Conservation (phyloP, 2,329 filamentous ascomycete species). For the Aspergillus fijiensis region DNA sequence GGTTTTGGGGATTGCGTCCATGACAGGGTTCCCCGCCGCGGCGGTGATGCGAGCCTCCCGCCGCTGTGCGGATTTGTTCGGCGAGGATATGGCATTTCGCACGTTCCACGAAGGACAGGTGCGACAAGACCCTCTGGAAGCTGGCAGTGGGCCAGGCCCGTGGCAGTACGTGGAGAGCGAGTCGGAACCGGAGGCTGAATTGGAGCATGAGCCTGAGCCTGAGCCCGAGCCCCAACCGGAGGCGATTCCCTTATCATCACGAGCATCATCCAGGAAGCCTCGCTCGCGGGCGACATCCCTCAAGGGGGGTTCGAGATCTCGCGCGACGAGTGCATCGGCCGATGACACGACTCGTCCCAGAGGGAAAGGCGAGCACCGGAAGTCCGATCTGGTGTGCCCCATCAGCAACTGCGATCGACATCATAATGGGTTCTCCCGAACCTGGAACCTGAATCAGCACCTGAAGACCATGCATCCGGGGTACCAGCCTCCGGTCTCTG, state of each 20-base stretch:
- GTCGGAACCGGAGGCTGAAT: slow-evolving; percentile 16
- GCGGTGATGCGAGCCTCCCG: slow-evolving; percentile 68
- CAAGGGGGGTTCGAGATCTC: slow-evolving; percentile 14
- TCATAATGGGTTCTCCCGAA: slow-evolving; percentile 35
- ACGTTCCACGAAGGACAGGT: slow-evolving; percentile 50
- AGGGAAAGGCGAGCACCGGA: slow-evolving; percentile 30
- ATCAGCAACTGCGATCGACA: slow-evolving; percentile 30
- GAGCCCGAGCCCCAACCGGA: not conserved
- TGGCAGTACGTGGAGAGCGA: slow-evolving; percentile 37
- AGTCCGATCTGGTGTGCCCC: slow-evolving; percentile 33
- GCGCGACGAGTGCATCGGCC: slow-evolving; percentile 10
- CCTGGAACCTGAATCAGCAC: slow-evolving; percentile 41
- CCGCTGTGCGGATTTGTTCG: slow-evolving; percentile 75
- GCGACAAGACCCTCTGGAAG: slow-evolving; percentile 12
- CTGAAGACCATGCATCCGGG: slow-evolving; percentile 33
- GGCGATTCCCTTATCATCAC: slow-evolving; percentile 8
- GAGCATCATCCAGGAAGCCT: not conserved
- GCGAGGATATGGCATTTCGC: slow-evolving; percentile 66
- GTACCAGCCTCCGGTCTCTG: slow-evolving; percentile 13
- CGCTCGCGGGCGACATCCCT: slow-evolving; percentile 15
- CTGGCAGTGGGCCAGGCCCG: slow-evolving; percentile 18
- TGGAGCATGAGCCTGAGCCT: not conserved
- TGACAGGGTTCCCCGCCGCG: slow-evolving; percentile 66
- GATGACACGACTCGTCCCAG: slow-evolving; percentile 5
- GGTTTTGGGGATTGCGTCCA: slow-evolving; percentile 72